These are phyloP conservation scores for Castanea crenata DNA, from an alignment of 306 rosid species.

Conservation along the genomic window DNA sequence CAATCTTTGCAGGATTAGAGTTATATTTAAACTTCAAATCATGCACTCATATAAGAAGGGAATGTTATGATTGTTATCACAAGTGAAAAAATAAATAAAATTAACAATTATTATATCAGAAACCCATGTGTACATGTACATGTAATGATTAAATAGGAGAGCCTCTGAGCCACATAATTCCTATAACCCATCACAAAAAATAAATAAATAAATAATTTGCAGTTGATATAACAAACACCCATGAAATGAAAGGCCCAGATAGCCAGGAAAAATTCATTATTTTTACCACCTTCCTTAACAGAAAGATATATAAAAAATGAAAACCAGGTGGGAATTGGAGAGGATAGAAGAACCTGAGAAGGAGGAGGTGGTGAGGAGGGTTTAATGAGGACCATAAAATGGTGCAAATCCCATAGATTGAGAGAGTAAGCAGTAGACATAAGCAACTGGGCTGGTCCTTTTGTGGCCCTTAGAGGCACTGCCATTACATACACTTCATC, in stretches of 20 bases:
- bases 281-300: not conserved
- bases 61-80: not conserved
- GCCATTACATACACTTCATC: constrained; percentile 84
- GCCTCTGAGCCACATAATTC: not conserved
- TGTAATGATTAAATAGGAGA: not conserved
- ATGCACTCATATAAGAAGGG: not conserved
- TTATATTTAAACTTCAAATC: not conserved
- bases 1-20: not conserved
- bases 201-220: not conserved
- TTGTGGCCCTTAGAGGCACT: constrained; percentile 77
- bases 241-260: not conserved
- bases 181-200: not conserved
- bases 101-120: not conserved
- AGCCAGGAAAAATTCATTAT: not conserved
- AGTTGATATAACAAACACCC: not conserved
- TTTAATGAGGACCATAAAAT: constrained; percentile 79
- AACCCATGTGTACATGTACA: not conserved
- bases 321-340: not conserved
- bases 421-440: constrained; percentile 71
- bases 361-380: constrained; percentile 41
- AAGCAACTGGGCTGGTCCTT: constrained; percentile 81
- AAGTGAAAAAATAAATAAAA: not conserved
- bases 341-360: constrained; percentile 52
- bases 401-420: constrained; percentile 80
- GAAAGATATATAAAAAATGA: not conserved